Base-by-base conservation (phyloP, 192 early-diverging fungal species). In the Glomus cerebriforme region DNA sequence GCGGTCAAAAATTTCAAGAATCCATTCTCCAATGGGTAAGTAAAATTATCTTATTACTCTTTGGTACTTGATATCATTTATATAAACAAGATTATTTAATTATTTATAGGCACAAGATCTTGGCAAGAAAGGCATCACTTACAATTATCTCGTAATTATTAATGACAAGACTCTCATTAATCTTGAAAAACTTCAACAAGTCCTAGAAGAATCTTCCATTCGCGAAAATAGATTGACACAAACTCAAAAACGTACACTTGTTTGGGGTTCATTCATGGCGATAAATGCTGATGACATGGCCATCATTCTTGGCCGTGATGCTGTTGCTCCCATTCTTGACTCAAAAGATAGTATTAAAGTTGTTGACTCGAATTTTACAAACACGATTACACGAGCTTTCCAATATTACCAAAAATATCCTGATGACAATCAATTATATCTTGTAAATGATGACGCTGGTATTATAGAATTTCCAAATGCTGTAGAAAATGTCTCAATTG, bases 391-490 rank as follows among this genome's bases (percentile, higher is more conserved):
- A 45, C 78, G 69, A 49, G 68, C 63, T 71, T 82, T 39, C 59
- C 65, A 73, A 35, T 34, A 45, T n/a, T 7, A 66, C 22, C 26
- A 19, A 34, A 7, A 64, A 7, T 39, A 49, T 29, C 10, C 60
- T 22, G 29, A 71, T 35, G 47, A 29, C 4, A 58, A 19, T 26
- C 45, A 66, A 8, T 35, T 73, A 43, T 59, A 59, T n/a, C 7
- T 79, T 79, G 77, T 80, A 54, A 69, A 80, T 80, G 59, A 43
- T 35, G 59, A 81, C 17, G 59, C 77, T n/a, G 45, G 27, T 26
- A 7, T 80, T 9, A 59, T 80, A 76, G 80, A 59, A n/a, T 90
- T 86, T 86, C 78, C 84, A 15, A 90, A 86, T 43, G 81, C 84
- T 45, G 49, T 89, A 26, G 85, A 88, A 29, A 71, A 73, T 22